Base-by-base conservation (phyloP, 108 stramenopile species). In the Fistulifera pelliculosa region DNA sequence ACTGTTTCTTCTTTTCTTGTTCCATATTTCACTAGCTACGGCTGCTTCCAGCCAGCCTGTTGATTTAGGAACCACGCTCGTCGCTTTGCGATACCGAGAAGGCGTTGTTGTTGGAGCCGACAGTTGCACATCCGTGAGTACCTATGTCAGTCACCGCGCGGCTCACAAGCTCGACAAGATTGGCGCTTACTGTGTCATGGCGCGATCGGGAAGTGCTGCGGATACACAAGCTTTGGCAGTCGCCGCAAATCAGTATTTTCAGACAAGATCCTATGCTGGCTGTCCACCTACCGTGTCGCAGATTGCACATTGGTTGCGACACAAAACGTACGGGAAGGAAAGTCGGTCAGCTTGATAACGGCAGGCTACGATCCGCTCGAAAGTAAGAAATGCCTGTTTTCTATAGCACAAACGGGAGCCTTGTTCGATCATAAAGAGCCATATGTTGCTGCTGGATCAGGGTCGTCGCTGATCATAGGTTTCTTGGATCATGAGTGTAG, bases 141-240 rank as follows among this genome's bases (percentile, higher is more conserved):
- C 73, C 13, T 83, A 85, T 40, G 85, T 87, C 11, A 71, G 74
- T 61, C 87, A 92, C 56, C 74, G 86, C 24, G 79, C 77, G 44
- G 85, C 90, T 0, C 65, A 80, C 38, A 92, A 92, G 49, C 62
- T 87, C 18, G 54, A 58, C 35, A 13, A 24, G 17, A 25, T 57
- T 2, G 40, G 64, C 25, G 26, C 58, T 35, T 75, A 79, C n/a
- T 84, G 79, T 64, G 74, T 82, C 27, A 58, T 92, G 22, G 80
- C 80, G 45, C 79, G 90, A 39, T 85, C 83, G 6, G 90, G 90
- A 6, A 85, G 83, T 66, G 85, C 90, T 6, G 85, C 90, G 24
- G 85, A 92, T 66, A 92, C 90, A 0, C 90, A 92, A 60, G 61
- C 56, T 48, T 60, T 92, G 38, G 71, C 80, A 5, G 53, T 64